Conservation (phyloP, 805 yeast species). For the Starmerella khaoyaiensis region DNA sequence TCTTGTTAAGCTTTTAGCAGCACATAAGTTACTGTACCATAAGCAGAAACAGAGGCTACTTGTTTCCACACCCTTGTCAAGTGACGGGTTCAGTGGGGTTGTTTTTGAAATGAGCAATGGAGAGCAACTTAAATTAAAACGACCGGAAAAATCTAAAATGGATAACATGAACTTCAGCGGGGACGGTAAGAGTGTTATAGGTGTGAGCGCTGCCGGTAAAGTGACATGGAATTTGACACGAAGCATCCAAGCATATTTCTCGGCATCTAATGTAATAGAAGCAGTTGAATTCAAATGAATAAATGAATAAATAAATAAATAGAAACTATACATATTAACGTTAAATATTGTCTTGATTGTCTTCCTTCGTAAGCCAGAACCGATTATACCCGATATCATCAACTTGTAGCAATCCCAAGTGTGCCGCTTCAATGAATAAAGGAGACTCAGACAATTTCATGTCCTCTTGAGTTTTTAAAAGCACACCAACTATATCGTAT, state of each 20-base stretch:
- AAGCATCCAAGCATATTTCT: constrained; percentile 1
- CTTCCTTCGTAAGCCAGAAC: constrained; percentile 5
- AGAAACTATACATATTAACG: background rate
- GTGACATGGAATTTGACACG: constrained; percentile 9
- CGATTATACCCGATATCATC: constrained; percentile 4
- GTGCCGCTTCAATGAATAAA: constrained; percentile 12
- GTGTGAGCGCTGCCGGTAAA: background rate
- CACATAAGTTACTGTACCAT: constrained; percentile 9
- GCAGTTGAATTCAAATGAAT: background rate
- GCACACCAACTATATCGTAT: constrained; percentile 8
- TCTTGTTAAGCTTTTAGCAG: constrained; percentile 8
- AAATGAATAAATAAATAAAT: background rate
- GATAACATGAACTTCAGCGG: constrained; percentile 6
- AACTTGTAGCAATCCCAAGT: constrained; percentile 11
- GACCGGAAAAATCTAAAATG: background rate
- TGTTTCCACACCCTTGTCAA: constrained; percentile 8
- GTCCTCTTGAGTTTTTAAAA: constrained; percentile 1
- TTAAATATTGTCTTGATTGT: no score
- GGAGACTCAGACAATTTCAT: background rate
- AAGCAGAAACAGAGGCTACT: constrained; percentile 10
- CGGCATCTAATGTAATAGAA: background rate
- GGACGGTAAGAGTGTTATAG: constrained; percentile 11
- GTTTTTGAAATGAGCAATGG: constrained; percentile 7
- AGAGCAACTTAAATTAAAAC: constrained; percentile 1
- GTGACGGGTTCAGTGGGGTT: constrained; percentile 3